phyloP scores from a whole-genome alignment of 2,329 filamentous ascomycete genomes.

The Rachicladosporium sp. region DNA sequence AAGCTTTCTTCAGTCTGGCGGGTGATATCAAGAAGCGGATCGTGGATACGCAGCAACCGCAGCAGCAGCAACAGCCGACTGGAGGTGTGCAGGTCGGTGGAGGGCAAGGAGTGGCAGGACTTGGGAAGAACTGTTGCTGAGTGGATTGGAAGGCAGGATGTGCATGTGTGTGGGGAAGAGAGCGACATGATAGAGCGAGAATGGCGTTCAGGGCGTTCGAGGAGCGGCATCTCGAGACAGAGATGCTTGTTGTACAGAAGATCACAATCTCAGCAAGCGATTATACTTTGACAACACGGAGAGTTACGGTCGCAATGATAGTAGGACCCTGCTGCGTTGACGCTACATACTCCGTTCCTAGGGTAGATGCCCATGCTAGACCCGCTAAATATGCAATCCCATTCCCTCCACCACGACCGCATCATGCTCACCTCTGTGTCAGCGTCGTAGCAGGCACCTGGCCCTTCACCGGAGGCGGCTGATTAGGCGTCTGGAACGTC shows the following conservation, averaged over 20 bases:
- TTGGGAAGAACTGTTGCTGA: constrained; percentile 55
- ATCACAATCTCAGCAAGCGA: no score
- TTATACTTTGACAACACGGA: no score
- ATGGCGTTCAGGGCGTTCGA: no score
- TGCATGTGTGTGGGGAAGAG: not conserved
- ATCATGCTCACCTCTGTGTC: constrained; percentile 6
- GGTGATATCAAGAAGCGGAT: constrained; percentile 97
- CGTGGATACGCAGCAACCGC: constrained; percentile 61
- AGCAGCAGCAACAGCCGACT: constrained; percentile 59
- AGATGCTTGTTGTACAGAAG: no score
- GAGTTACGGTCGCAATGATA: no score
- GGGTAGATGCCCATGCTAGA: no score
- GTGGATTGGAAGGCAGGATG: constrained; percentile 5
- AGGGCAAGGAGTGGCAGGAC: constrained; percentile 15
- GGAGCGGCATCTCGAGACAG: no score
- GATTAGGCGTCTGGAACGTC: constrained; percentile 21
- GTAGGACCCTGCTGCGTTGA: no score
- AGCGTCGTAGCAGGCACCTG: constrained; percentile 10
- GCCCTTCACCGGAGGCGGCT: constrained; percentile 14
- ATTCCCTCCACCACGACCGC: not conserved
- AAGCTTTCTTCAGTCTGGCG: constrained; percentile 92
- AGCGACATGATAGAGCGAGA: no score
- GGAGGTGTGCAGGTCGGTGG: constrained; percentile 20
- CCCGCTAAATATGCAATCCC: no score
- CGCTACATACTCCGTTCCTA: no score